Conservation (phyloP, 2,329 filamentous ascomycete genomes). For the Clarireedia hainanense region DNA sequence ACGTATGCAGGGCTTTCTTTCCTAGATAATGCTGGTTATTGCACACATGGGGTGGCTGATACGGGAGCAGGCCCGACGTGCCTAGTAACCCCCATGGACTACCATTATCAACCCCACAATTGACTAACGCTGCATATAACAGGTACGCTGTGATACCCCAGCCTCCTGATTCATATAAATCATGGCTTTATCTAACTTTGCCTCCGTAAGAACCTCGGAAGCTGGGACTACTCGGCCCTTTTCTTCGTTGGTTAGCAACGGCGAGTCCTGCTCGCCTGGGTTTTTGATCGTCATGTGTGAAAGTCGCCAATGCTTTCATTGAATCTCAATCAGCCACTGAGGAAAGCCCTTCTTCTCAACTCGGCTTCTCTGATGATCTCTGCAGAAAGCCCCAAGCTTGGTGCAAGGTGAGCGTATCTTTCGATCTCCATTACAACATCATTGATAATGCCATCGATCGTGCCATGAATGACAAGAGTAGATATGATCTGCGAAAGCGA, state of each 20-base stretch:
- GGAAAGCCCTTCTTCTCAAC: slow-evolving; percentile 57
- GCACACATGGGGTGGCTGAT: neutral
- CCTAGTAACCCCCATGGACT: neutral
- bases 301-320: neutral
- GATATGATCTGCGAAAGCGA: slow-evolving; percentile 58
- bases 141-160: neutral
- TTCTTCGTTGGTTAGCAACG: neutral
- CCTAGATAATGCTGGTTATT: too few relatives aligned
- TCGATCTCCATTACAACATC: slow-evolving; percentile 71
- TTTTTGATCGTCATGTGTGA: too few relatives aligned
- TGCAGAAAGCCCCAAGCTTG: slow-evolving; percentile 66
- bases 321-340: slow-evolving; percentile 30
- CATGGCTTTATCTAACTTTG: neutral
- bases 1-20: too few relatives aligned
- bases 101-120: neutral
- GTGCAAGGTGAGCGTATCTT: slow-evolving; percentile 65
- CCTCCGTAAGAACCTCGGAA: neutral
- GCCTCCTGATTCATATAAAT: neutral
- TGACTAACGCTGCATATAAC: neutral
- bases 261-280: too few relatives aligned
- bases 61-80: neutral
- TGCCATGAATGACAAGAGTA: slow-evolving; percentile 47
- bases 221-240: neutral
- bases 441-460: slow-evolving; percentile 69
- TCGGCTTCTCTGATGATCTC: slow-evolving; percentile 78